These are phyloP conservation scores for Gracilariopsis chorda DNA, from an alignment of 23 red algal species.

Conservation along the genomic window DNA sequence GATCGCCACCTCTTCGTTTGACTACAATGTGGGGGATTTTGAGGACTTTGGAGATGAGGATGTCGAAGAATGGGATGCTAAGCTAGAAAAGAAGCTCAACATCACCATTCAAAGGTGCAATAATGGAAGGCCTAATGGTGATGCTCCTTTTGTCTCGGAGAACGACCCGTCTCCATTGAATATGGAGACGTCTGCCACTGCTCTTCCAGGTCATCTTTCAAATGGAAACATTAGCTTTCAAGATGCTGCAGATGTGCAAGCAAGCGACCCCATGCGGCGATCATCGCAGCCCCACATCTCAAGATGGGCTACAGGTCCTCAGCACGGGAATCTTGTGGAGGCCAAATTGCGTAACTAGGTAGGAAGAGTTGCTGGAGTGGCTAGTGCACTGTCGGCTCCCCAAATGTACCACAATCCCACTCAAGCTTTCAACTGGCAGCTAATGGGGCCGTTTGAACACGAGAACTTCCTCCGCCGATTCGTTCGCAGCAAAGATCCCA, in stretches of 20 bases:
- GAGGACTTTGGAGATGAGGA: conserved; percentile 23
- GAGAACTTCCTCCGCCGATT: conserved; percentile 33
- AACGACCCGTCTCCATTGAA: neutral
- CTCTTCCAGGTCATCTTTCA: no score
- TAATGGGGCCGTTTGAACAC: conserved; percentile 37
- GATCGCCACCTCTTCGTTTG: neutral
- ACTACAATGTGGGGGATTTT: conserved; percentile 2
- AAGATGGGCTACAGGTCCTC: neutral
- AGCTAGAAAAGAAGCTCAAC: conserved; percentile 33
- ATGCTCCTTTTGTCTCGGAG: neutral
- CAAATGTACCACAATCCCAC: conserved; percentile 50
- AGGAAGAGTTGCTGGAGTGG: neutral
- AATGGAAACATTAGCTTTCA: no score
- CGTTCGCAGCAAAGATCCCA: conserved; percentile 23
- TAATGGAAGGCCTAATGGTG: no score
- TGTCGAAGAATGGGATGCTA: conserved; percentile 44
- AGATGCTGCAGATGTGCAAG: no score
- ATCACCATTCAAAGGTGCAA: conserved; percentile 26
- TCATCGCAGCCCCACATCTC: no score
- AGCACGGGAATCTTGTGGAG: conserved; percentile 14
- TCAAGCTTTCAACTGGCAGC: conserved; percentile 7
- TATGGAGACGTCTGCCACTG: no score
- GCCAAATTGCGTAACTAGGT: conserved; percentile 34
- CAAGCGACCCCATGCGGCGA: no score
- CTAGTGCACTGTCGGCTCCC: neutral